Conservation (phyloP, 257 asterid species). For the Przewalskia tangutica region DNA sequence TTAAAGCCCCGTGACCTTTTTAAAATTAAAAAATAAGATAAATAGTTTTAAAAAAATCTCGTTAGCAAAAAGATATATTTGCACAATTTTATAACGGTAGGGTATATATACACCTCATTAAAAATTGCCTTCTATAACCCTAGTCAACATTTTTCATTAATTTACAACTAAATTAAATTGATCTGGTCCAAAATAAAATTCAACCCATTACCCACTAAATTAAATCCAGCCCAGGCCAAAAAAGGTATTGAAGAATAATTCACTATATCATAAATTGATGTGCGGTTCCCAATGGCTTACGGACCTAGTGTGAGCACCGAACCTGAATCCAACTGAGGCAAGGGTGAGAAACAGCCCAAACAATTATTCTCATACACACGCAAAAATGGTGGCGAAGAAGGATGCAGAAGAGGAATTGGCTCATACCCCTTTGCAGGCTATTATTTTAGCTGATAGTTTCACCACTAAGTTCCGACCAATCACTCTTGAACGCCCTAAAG, state of each 20-base stretch:
- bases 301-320: background rate
- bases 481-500: conserved; percentile 94
- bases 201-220: background rate
- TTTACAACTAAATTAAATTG: no score
- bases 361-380: background rate
- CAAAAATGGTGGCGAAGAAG: conserved; percentile 67
- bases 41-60: no score
- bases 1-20: no score
- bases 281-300: background rate
- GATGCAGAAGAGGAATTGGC: conserved; percentile 66
- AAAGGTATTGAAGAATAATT: no score
- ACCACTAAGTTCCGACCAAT: conserved; percentile 94
- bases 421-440: conserved; percentile 75
- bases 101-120: no score
- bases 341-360: background rate
- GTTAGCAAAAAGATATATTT: no score
- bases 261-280: background rate
- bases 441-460: conserved; percentile 89
- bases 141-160: no score
- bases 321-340: background rate
- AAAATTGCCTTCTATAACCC: no score
- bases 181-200: no score
- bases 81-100: no score
- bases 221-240: no score
- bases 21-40: no score